Evolutionary conservation across 345 rosid species (phyloP), one percentile per base, ranked within the genome.

Genomic region (Anastatica hierochuntica): DNA sequence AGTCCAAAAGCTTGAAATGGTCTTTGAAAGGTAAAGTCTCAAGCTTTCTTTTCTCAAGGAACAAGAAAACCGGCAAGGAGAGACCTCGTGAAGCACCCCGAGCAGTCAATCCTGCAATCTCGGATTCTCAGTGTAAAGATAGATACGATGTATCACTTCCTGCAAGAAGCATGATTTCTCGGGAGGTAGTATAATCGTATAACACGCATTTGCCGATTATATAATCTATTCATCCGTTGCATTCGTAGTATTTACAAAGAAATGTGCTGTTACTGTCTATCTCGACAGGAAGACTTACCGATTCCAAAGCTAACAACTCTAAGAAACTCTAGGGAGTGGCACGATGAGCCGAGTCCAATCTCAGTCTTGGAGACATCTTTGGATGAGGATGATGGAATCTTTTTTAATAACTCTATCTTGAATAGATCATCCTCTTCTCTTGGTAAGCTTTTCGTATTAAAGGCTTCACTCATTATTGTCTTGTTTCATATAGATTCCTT

Each of bases 11-110:
- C 63, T 20, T 56, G 63, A 68, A 67, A 49, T 80, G 80, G 71
- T 76, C 82, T 46, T 51, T 83, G 27, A 80, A 53, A 63, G 77
- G 79, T 16, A 78, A 66, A 63, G 83, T 80, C 60, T 78, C 88
- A 13, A 76, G 69, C 65, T 75, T 84, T 56, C 71, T 83, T 75
- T 84, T 70, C 58, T 73, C 81, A 15, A 73, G 70, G 56, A 80
- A 42, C 63, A 84, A 78, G 67, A 76, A 65, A 68, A 19, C 65
- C 13, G 64, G 24, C 43, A 66, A 74, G 39, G 87, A 74, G 41
- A 74, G 43, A 36, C 54, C 66, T 40, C 29, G 29, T 50, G 65
- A 67, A 34, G 72, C 67, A 30, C 62, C 66, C 38, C 58, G 53
- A 30, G 49, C 68, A 14, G 53, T 60, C 12, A 7, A 44, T 43